phyloP scores from a whole-genome alignment of 83 land plant species.

The Thuja plicata region DNA sequence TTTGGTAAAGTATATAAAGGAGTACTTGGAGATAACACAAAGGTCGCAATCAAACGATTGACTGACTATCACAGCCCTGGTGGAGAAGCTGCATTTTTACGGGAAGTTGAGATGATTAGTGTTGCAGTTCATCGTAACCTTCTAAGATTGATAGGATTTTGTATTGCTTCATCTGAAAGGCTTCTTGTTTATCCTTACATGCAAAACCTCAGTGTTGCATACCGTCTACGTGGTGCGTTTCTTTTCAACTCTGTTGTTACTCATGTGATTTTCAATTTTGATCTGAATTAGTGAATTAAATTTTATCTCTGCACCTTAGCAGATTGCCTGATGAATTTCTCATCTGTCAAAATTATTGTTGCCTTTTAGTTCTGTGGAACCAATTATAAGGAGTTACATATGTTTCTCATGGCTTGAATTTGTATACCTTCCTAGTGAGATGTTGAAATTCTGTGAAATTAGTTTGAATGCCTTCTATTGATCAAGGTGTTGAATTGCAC shows the following conservation, averaged over 20 bases:
- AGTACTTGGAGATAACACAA: slow-evolving; percentile 59
- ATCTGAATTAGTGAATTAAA: background rate
- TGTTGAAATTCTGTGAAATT: background rate
- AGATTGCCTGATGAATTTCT: background rate
- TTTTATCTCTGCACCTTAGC: background rate
- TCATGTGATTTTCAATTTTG: no score
- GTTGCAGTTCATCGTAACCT: slow-evolving; percentile 79
- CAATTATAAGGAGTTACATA: background rate
- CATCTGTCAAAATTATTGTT: background rate
- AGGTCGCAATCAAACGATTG: slow-evolving; percentile 80
- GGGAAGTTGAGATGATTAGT: slow-evolving; percentile 85
- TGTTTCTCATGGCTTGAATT: background rate
- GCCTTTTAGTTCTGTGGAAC: background rate
- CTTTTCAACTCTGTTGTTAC: background rate
- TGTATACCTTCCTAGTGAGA: background rate
- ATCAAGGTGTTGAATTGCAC: background rate
- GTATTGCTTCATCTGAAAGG: slow-evolving; percentile 60
- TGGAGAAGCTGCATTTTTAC: slow-evolving; percentile 75
- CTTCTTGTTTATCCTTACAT: slow-evolving; percentile 81
- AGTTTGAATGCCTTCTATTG: background rate
- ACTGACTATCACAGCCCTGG: slow-evolving; percentile 52
- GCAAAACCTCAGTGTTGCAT: slow-evolving; percentile 76
- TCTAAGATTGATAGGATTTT: slow-evolving; percentile 65
- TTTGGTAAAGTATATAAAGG: slow-evolving; percentile 93
- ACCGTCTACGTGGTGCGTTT: slow-evolving; percentile 62